Evolutionary conservation across 2,329 filamentous ascomycete species (phyloP).

Genomic region (Phyllosticta ampelicida): DNA sequence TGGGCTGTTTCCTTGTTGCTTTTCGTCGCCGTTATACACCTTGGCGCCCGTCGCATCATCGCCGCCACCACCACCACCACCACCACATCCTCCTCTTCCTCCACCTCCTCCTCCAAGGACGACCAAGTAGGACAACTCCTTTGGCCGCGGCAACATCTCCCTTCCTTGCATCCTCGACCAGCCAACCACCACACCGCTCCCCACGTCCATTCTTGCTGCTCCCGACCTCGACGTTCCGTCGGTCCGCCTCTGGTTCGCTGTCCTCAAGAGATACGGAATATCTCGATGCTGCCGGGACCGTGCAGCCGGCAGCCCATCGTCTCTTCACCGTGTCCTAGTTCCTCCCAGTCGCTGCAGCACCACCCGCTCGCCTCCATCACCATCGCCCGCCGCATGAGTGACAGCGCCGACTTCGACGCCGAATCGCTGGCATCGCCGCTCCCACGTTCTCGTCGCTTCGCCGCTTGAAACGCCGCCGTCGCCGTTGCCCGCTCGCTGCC

Average conservation of each 20-base stretch:
- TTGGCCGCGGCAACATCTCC: too few species aligned
- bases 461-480: slow-evolving; percentile 9
- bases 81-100: neutral
- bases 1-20: too few species aligned
- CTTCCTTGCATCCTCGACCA: slow-evolving; percentile 12
- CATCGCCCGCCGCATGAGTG: neutral
- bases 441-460: slow-evolving; percentile 4
- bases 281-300: slow-evolving; percentile 11
- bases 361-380: neutral
- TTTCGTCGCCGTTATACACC: too few species aligned
- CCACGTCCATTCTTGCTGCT: slow-evolving; percentile 10
- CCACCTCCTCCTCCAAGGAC: slow-evolving; percentile 2
- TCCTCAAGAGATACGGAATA: slow-evolving; percentile 7
- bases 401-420: neutral
- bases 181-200: slow-evolving; percentile 9
- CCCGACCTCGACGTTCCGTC: too few species aligned
- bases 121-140: slow-evolving; percentile 3
- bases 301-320: slow-evolving; percentile 2
- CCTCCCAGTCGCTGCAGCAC: too few species aligned
- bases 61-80: too few species aligned
- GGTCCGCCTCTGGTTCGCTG: slow-evolving; percentile 3
- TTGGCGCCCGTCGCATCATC: too few species aligned
- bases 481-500: slow-evolving; percentile 5
- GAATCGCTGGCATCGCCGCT: neutral
- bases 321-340: neutral